Evolutionary conservation across 2,329 filamentous ascomycete genomes (phyloP).

Genomic region (Colletotrichum trifolii): DNA sequence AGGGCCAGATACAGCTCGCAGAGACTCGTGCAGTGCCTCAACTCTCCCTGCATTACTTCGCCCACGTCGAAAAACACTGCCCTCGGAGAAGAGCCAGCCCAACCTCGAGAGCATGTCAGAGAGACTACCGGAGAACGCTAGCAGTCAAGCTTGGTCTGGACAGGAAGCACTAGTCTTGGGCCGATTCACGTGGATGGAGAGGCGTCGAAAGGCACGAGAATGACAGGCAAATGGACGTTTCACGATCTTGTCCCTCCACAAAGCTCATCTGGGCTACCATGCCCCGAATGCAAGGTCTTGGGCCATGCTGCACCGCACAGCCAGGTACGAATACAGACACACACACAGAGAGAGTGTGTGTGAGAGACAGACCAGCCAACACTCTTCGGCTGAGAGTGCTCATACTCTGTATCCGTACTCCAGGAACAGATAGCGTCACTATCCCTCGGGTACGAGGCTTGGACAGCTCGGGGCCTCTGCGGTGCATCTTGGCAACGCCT

Average conservation of each 20-base stretch:
- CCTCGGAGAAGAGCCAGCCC: too few relatives aligned
- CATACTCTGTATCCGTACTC: slow-evolving; percentile 6
- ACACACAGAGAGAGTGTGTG: neutral
- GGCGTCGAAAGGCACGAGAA: slow-evolving; percentile 14
- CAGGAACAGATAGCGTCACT: slow-evolving; percentile 29
- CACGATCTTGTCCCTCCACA: slow-evolving; percentile 32
- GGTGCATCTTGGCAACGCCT: slow-evolving; percentile 31
- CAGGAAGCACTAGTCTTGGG: slow-evolving; percentile 22
- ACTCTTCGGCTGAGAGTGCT: neutral
- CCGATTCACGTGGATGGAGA: slow-evolving; percentile 31
- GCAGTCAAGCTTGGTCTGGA: slow-evolving; percentile 19
- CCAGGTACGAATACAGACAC: slow-evolving; percentile 19
- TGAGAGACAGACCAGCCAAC: neutral
- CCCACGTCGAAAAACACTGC: neutral
- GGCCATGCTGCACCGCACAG: slow-evolving; percentile 17
- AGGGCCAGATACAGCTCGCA: too few relatives aligned
- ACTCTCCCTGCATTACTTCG: neutral
- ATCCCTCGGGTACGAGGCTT: slow-evolving; percentile 32
- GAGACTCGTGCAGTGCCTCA: slow-evolving; percentile 12
- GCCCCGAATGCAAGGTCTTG: slow-evolving; percentile 28
- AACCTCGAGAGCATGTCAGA: slow-evolving; percentile 3
- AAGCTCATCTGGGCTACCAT: neutral
- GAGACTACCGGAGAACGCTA: slow-evolving; percentile 24
- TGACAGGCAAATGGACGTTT: slow-evolving; percentile 31
- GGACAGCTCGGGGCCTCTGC: slow-evolving; percentile 34